Base-by-base conservation (phyloP, 257 asterid genomes). In the Primulina eburnea region DNA sequence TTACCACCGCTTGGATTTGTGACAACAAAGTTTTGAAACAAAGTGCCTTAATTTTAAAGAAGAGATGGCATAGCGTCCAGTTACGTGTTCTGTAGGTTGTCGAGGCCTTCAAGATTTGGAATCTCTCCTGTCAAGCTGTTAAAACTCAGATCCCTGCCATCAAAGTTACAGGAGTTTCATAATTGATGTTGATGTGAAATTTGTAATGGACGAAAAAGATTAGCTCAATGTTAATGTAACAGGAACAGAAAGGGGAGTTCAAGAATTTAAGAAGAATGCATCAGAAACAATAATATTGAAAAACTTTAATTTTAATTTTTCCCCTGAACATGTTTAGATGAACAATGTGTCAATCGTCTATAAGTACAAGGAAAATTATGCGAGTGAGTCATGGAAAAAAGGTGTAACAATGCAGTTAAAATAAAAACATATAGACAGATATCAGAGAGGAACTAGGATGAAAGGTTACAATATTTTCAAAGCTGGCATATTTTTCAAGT, bases 381-480 rank as follows among this genome's bases (percentile, higher is more conserved):
- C 5, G 34, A 32, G 5, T 32, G 34, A 32, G 34, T 32, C 30
- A 2, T 28, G 30, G 30, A 2, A 28, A 28, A 28, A 28, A 28
- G 0, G 40, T 35, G 40, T 35, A 35, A 35, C 9, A 35, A 35
- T 8, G 11, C 40, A 8, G 40, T 35, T 0, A 38, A 9, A 9
- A 38, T 38, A 38, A 38, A 9, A 38, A 12, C 20, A 16, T 47
- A 47, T 14, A 16, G 56, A 47, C 20, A 14, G 17, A 47, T 47
- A 47, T 47, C 56, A 47, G 33, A 53, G 14, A 65, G 24, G 58
- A 71, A 68, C 34, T 55, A 33, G 67, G 38, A 33, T 57, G 8
- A 18, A 14, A 12, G 57, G 17, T 81, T 85, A 85, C 91, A 88
- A 62, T 72, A 2, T 21, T 68, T 58, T 58, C 69, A 85, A 71